Evolutionary conservation across 1,284 basidiomycete species (phyloP).

Genomic region (Heterobasidion irregulare): DNA sequence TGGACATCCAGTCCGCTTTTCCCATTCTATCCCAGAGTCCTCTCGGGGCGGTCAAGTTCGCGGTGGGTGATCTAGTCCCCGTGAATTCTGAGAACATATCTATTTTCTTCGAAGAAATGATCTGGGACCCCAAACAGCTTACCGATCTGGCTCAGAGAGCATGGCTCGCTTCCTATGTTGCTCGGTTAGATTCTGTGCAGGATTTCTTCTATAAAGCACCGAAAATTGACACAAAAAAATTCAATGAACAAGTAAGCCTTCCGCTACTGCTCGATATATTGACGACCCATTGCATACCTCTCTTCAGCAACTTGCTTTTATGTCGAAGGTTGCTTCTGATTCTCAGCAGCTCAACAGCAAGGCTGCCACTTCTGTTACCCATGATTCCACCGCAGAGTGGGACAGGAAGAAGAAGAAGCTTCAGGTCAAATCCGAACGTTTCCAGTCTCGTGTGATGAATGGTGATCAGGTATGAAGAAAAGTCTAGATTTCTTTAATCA

Average conservation of each 20-base stretch:
- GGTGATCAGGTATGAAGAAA: background rate
- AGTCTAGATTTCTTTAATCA: background rate
- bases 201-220: slow-evolving; percentile 9
- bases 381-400: slow-evolving; percentile 25
- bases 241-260: slow-evolving; percentile 5
- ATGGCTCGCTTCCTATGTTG: slow-evolving; percentile 35
- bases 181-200: slow-evolving; percentile 32
- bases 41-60: slow-evolving; percentile 1
- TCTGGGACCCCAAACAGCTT: slow-evolving; percentile 4
- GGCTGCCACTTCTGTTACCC: slow-evolving; percentile 32
- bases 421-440: slow-evolving; percentile 19
- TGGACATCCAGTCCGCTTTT: slow-evolving; percentile 49
- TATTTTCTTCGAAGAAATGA: slow-evolving; percentile 1
- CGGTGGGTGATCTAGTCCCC: slow-evolving; percentile 2
- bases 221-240: slow-evolving; percentile 8
- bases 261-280: background rate
- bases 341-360: slow-evolving; percentile 36
- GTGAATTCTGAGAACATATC: slow-evolving; percentile 4
- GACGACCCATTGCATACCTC: background rate
- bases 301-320: slow-evolving; percentile 21
- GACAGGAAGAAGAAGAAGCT: slow-evolving; percentile 19
- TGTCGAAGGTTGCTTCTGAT: slow-evolving; percentile 42
- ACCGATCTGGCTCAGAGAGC: slow-evolving; percentile 35
- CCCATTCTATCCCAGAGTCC: slow-evolving; percentile 2
- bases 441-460: slow-evolving; percentile 5